phyloP scores from a whole-genome alignment of 129 eudicot genomes.

The Helianthus tuberosus region DNA sequence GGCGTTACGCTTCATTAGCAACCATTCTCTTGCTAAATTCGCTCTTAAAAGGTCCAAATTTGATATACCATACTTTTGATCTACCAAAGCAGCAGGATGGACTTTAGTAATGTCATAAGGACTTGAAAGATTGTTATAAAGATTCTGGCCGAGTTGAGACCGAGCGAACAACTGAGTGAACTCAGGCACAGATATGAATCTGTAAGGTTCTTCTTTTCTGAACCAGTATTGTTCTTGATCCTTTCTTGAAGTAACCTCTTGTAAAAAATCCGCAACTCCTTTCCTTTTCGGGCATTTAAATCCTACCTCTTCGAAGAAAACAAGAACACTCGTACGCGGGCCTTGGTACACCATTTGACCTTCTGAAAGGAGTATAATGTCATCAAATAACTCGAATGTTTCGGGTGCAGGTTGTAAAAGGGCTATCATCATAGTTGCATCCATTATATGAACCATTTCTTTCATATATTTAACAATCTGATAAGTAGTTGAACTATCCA shows the following conservation, averaged over 20 bases:
- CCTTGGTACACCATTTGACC: constrained; percentile 76
- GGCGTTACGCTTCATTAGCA: constrained; percentile 70
- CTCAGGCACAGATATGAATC: constrained; percentile 50
- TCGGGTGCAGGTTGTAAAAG: constrained; percentile 92
- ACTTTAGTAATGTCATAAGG: constrained; percentile 43
- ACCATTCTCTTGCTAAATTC: constrained; percentile 66
- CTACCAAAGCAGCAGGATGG: constrained; percentile 70
- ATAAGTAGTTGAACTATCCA: constrained; percentile 86
- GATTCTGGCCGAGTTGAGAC: constrained; percentile 55
- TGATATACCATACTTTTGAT: constrained; percentile 67
- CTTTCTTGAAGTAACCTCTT: constrained; percentile 76
- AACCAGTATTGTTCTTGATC: constrained; percentile 91
- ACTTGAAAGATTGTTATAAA: constrained; percentile 44
- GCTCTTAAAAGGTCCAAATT: constrained; percentile 55
- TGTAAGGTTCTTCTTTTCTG: constrained; percentile 55
- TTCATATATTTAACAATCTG: constrained; percentile 60
- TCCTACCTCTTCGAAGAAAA: constrained; percentile 64
- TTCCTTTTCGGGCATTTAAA: constrained; percentile 83
- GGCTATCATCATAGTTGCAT: constrained; percentile 71
- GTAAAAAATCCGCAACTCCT: constrained; percentile 77
- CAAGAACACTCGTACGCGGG: constrained; percentile 57
- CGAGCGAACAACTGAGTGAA: constrained; percentile 39
- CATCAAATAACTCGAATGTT: constrained; percentile 71
- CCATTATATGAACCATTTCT: constrained; percentile 76
- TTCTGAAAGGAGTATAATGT: constrained; percentile 73